These are phyloP conservation scores for Rhizophagus sp. DNA, from an alignment of 192 early-diverging fungal species.

Conservation along the genomic window DNA sequence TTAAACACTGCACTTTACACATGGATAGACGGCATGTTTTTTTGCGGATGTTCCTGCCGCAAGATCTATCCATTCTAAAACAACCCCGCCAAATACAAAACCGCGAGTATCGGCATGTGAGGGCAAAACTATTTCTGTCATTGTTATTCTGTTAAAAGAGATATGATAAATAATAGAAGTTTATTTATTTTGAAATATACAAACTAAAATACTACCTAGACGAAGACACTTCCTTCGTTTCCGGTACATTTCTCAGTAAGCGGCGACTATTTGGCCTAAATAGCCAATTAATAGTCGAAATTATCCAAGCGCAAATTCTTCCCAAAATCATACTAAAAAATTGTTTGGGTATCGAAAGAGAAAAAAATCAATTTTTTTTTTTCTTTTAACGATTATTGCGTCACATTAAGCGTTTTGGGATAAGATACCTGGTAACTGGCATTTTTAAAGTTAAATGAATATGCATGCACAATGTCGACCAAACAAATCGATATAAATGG, in stretches of 20 bases:
- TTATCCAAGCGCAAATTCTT: background rate
- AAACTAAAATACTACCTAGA: background rate
- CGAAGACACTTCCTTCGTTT: background rate
- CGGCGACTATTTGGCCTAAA: background rate
- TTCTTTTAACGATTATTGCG: too few species aligned
- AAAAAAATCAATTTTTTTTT: too few species aligned
- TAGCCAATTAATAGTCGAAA: background rate
- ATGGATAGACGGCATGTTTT: slow-evolving; percentile 56
- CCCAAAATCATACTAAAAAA: background rate
- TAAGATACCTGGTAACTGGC: too few species aligned
- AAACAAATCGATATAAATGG: too few species aligned
- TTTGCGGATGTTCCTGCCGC: slow-evolving; percentile 67
- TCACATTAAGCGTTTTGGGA: too few species aligned
- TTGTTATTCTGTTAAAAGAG: slow-evolving; percentile 47
- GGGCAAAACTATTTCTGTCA: slow-evolving; percentile 56
- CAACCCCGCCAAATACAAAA: slow-evolving; percentile 52
- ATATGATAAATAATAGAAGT: background rate
- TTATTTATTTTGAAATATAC: background rate
- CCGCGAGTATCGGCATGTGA: slow-evolving; percentile 54
- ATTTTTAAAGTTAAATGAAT: too few species aligned
- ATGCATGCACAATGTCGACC: too few species aligned
- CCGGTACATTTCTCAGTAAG: background rate
- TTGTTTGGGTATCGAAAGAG: background rate
- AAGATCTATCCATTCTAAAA: slow-evolving; percentile 69
- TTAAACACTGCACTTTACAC: slow-evolving; percentile 35